A percentile compares a stretch with the other conserved stretches of the same genome.
phyloP scores from a whole-genome alignment of 441 rosid genomes.

The Gossypium trilobum region DNA sequence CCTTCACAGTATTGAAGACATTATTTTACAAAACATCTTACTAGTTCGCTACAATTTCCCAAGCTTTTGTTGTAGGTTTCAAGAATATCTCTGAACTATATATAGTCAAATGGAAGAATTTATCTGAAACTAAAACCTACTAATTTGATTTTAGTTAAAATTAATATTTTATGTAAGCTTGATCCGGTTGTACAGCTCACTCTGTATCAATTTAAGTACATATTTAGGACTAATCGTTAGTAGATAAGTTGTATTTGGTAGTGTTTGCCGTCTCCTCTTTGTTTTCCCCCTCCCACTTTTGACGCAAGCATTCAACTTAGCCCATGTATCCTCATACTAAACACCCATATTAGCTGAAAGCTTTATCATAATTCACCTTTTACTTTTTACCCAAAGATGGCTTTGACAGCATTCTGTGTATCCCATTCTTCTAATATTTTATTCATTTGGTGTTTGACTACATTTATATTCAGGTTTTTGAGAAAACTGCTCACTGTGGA shows the following conservation, averaged over 20 bases:
- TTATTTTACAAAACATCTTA: not conserved
- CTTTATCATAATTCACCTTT: not conserved
- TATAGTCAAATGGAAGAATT: not conserved
- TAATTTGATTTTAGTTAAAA: not conserved
- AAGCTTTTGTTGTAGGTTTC: not conserved
- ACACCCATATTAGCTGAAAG: not conserved
- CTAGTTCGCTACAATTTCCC: not conserved
- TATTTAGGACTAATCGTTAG: not conserved
- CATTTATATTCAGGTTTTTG: constrained; percentile 57
- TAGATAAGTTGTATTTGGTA: not conserved
- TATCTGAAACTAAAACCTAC: not conserved
- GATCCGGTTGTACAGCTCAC: not conserved
- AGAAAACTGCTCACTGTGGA: constrained; percentile 85
- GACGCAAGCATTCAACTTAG: not conserved
- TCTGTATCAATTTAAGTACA: not conserved
- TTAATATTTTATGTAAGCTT: not conserved
- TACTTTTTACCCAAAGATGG: not conserved
- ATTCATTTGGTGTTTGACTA: not conserved
- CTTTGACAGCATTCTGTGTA: not conserved
- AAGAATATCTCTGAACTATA: not conserved
- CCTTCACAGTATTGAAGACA: not conserved
- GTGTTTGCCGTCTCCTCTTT: not conserved
- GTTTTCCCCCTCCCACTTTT: not conserved
- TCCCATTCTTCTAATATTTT: not conserved
- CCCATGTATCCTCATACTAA: not conserved